Evolutionary conservation across 2,329 filamentous ascomycete species (phyloP).

Genomic region (Epichloe brachyelytri): DNA sequence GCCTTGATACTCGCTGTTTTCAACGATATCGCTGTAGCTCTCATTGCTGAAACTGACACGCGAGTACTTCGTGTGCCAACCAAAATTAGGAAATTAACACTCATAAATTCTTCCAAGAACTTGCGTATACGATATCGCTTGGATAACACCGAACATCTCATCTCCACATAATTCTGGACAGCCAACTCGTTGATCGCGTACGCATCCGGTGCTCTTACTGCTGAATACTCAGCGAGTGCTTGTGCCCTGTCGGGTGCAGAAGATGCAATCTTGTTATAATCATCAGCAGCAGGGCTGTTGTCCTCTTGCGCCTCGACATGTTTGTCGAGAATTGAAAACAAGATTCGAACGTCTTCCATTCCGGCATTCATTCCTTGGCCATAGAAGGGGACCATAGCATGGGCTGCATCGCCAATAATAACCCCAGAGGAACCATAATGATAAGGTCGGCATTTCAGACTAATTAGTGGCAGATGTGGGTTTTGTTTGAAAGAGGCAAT

Average conservation of each 20-base stretch:
- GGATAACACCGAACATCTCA: slow-evolving; percentile 75
- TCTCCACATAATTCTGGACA: slow-evolving; percentile 83
- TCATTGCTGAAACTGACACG: slow-evolving; percentile 90
- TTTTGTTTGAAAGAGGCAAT: slow-evolving; percentile 64
- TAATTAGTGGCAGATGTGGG: slow-evolving; percentile 85
- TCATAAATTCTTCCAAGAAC: slow-evolving; percentile 71
- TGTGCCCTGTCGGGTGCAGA: slow-evolving; percentile 42
- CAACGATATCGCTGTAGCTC: slow-evolving; percentile 71
- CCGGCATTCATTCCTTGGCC: slow-evolving; percentile 97
- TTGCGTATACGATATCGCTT: slow-evolving; percentile 71
- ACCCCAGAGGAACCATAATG: slow-evolving; percentile 67
- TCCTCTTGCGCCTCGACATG: slow-evolving; percentile 34
- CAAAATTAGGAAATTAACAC: slow-evolving; percentile 58
- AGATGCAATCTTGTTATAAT: slow-evolving; percentile 24
- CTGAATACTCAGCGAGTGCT: slow-evolving; percentile 66
- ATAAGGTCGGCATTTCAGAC: slow-evolving; percentile 83
- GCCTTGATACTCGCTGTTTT: slow-evolving; percentile 56
- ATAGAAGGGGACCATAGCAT: slow-evolving; percentile 98
- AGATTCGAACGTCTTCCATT: slow-evolving; percentile 80
- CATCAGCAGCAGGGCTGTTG: slow-evolving; percentile 24
- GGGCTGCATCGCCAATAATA: slow-evolving; percentile 84
- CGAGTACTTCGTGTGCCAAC: slow-evolving; percentile 87
- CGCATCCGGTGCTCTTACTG: slow-evolving; percentile 61
- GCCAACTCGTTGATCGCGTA: slow-evolving; percentile 89
- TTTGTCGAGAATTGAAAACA: slow-evolving; percentile 72